A percentile compares a stretch with the other conserved stretches of the same genome.
These are phyloP conservation scores for Balamuthia mandrillaris DNA, from an alignment of 208 protist genomes.

Conservation along the genomic window DNA sequence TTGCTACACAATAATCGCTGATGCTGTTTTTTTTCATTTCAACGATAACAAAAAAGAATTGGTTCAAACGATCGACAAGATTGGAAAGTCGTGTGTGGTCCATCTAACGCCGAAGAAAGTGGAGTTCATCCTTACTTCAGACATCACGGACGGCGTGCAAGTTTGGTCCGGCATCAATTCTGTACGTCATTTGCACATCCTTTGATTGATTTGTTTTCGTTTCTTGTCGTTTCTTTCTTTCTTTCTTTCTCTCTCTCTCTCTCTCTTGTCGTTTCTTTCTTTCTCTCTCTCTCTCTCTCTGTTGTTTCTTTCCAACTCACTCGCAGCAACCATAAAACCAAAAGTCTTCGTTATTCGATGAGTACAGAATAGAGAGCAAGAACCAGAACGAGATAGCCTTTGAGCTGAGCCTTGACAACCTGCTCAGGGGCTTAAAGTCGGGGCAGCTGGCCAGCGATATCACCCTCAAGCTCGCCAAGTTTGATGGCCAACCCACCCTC, in stretches of 20 bases:
- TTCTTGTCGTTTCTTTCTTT: too few relatives aligned
- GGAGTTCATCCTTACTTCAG: constrained; percentile 36
- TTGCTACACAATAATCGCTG: not conserved
- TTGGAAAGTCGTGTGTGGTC: constrained; percentile 28
- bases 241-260: too few relatives aligned
- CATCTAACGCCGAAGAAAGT: constrained; percentile 37
- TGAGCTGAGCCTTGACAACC: constrained; percentile 42
- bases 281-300: not conserved
- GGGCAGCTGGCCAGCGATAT: constrained; percentile 23
- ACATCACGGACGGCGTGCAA: constrained; percentile 36
- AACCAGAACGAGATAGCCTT: constrained; percentile 58
- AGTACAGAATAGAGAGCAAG: constrained; percentile 44
- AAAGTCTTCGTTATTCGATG: constrained; percentile 52
- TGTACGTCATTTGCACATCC: not conserved
- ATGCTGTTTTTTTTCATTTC: too few relatives aligned
- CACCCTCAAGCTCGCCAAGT: constrained; percentile 41
- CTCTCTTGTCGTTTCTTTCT: not conserved
- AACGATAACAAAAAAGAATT: too few relatives aligned
- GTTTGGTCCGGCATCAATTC: constrained; percentile 39
- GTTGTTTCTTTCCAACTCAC: not conserved
- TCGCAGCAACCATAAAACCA: too few relatives aligned
- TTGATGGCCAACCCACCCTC: constrained; percentile 23
- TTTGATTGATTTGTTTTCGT: too few relatives aligned
- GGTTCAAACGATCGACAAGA: constrained; percentile 33
- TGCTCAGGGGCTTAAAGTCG: constrained; percentile 49